Conservation (phyloP, 2,329 filamentous ascomycete genomes). For the Arachnomyces sp. region DNA sequence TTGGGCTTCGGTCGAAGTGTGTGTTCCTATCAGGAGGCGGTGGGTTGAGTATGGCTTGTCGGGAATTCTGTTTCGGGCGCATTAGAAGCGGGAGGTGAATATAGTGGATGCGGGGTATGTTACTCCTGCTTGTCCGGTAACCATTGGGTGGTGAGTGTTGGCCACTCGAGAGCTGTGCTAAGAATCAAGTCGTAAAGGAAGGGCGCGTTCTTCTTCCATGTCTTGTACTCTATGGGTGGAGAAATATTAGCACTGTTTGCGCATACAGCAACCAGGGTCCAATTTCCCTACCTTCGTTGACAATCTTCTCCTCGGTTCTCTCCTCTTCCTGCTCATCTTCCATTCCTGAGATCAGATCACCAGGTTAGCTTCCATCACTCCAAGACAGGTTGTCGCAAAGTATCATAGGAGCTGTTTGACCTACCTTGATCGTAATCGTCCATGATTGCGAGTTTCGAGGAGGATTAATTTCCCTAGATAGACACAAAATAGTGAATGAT, state of each 20-base stretch:
- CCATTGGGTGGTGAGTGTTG: conserved; percentile 95
- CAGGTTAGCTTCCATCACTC: not conserved
- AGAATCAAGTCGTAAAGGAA: conserved; percentile 98
- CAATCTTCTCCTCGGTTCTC: conserved; percentile 70
- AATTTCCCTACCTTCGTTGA: conserved; percentile 67
- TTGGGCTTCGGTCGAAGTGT: conserved; percentile 74
- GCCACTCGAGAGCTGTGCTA: conserved; percentile 92
- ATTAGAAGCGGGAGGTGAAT: conserved; percentile 7
- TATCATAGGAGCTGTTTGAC: conserved; percentile 20
- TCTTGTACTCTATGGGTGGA: conserved; percentile 74
- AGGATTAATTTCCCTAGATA: too few relatives aligned
- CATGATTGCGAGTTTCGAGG: not conserved
- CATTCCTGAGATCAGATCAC: conserved; percentile 13
- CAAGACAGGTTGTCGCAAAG: conserved; percentile 27
- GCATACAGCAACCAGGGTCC: not conserved
- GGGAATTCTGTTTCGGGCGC: conserved; percentile 48
- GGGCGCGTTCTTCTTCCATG: conserved; percentile 99
- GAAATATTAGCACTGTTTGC: not conserved
- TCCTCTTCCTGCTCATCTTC: conserved; percentile 56
- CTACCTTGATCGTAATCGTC: conserved; percentile 8
- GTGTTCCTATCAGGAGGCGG: conserved; percentile 84
- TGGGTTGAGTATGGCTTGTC: conserved; percentile 83
- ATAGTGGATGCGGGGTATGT: conserved; percentile 15
- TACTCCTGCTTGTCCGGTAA: conserved; percentile 84
- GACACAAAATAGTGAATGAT: not conserved